Evolutionary conservation across 2,329 filamentous ascomycete species (phyloP), one percentile per base, ranked within the genome.

Genomic region (Podosphaera xanthii): DNA sequence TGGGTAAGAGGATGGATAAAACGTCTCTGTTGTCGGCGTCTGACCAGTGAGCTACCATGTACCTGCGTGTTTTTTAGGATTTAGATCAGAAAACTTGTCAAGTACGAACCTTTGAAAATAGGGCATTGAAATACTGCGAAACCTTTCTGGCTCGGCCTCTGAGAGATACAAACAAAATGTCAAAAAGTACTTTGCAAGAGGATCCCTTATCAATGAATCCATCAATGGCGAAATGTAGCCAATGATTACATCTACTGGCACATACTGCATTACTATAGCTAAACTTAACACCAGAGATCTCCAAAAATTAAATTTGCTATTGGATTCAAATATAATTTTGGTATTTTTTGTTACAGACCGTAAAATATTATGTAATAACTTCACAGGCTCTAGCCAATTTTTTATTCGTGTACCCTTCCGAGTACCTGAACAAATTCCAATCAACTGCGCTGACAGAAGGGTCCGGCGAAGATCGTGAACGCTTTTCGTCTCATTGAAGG

Each of bases 101-200:
- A 9, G 35, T 33, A 61, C 38, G 22, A 42, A 87, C 79, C 80
- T 87, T 69, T 94, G 87, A 64, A 97, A 89, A 60, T 86, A 82
- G 44, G 81, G 83, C 6, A 90, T 75, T 38, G 94, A 77, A n/a
- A 96, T 74, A 63, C 81, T 83, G 59, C 82, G 79, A 67, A 97
- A 98, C 46, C 86, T 79, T 58, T 83, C 79, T 1, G 77, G 69
- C 53, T 89, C 83, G 42, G 94, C 74, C 59, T 87, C 79, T 0
- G 87, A 83, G 64, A 92, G 83, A 58, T 87, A 83, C 12, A 84
- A 83, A 70, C 88, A 96, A 70, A 97, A 95, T 0, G 82, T 78
- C 50, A 97, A 77, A 69, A 95, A 97, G 74, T 83, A 84, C 58
- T 72, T 72, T 66, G 83, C 79, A 65, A 90, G 77, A 0, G 77